Evolutionary conservation across 805 yeast genomes (phyloP).

Genomic region (Candida cerambycidarum): DNA sequence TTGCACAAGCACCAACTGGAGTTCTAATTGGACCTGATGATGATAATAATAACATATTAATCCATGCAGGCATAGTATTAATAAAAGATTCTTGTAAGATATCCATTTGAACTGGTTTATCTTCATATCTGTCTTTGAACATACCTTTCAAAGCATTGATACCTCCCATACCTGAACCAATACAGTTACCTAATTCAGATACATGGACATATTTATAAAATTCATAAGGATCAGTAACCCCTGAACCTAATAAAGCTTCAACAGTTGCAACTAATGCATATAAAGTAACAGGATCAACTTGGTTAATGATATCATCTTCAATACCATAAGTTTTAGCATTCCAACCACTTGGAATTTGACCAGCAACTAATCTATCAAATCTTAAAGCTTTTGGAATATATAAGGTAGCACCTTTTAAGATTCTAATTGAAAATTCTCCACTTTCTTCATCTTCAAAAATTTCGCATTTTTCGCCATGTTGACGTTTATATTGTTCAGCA

Average conservation of each 20-base stretch:
- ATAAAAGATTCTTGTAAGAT: constrained; percentile 97
- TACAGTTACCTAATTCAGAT: constrained; percentile 98
- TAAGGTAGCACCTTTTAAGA: constrained; percentile 90
- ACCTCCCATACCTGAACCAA: constrained; percentile 99
- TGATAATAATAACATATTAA: constrained; percentile 93
- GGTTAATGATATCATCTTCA: constrained; percentile 85
- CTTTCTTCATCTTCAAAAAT: constrained; percentile 82
- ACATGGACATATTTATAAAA: constrained; percentile 98
- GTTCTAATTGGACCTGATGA: constrained; percentile 99
- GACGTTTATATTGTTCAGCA: constrained; percentile 89
- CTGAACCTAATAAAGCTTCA: constrained; percentile 90
- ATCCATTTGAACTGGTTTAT: constrained; percentile 94
- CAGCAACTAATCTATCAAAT: constrained; percentile 77
- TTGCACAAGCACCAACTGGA: constrained; percentile 99
- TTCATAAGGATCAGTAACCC: constrained; percentile 98
- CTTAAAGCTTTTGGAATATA: constrained; percentile 85
- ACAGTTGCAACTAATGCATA: constrained; percentile 91
- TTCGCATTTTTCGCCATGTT: constrained; percentile 93
- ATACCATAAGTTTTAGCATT: constrained; percentile 93
- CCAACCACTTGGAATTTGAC: constrained; percentile 99
- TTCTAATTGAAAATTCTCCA: constrained; percentile 88
- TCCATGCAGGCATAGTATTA: constrained; percentile 99
- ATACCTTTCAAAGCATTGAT: constrained; percentile 94
- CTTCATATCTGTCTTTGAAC: constrained; percentile 94
- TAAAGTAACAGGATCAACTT: constrained; percentile 95